Evolutionary conservation across 768 basidiomycete genomes (phyloP), one percentile per base, ranked within the genome.

Genomic region (Cyclocybe cylindracea): DNA sequence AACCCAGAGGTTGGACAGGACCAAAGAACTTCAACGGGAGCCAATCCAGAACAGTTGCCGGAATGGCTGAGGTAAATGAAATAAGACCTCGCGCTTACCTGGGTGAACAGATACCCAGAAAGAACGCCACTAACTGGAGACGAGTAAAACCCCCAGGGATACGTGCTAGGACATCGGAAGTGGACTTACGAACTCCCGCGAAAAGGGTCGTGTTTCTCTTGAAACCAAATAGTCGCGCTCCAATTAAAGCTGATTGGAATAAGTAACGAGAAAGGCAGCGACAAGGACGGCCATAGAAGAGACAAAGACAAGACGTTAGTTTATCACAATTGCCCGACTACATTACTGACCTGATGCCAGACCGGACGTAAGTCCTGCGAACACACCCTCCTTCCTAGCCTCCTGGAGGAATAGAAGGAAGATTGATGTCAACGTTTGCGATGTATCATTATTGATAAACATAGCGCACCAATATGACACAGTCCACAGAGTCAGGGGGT

Each of bases 51-150:
- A 49, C 31, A 43, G 37, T 11, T 44, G 54, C 48, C 39, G 53
- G 31, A 40, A 53, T 43, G 50, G 50, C 53, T 35, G 40, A 37
- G 66, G 48, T 72, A 67, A 47, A 73, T 56, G 57, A 73, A 72
- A 51, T 71, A 69, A 13, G 70, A 61, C 31, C 48, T 51, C 54
- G 69, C 59, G 63, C 82, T 74, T 56, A 82, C 84, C 71, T 86
- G 83, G 57, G 79, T 84, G 75, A 88, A 89, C 59, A 84, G 74
- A 77, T 88, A 87, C 43, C 88, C 88, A 54, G 86, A 84, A 41
- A 86, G 70, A 35, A 79, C 62, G 49, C 85, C 86, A 64, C 84
- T 84, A 48, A 86, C 87, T 89, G 71, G 46, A 51, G 50, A 19
- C 51, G 45, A 56, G 48, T 60, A 57, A 55, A 55, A 61, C 60